Base-by-base conservation (phyloP, 2,329 filamentous ascomycete genomes). In the Colletotrichum eleusines region DNA sequence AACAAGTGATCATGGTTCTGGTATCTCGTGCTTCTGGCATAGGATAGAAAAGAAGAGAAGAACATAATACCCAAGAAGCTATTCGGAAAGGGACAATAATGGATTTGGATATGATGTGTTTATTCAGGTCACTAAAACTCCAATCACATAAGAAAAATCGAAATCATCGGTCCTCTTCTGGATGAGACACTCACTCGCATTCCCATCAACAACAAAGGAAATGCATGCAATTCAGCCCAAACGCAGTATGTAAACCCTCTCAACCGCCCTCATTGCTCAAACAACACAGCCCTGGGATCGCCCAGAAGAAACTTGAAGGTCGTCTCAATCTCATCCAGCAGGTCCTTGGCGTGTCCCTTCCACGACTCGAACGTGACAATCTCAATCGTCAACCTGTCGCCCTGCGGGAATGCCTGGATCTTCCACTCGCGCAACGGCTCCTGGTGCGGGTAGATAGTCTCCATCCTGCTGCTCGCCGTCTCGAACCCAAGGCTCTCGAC, bases 351-450 rank as follows among this genome's bases (percentile, higher is more conserved):
- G 60, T 88, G 84, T 0, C 77, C 80, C 14, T 80, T 81, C 86
- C 88, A 90, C 58, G 84, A 86, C 76, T 87, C 81, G 73, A 89
- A 86, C 2, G 88, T 90, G 26, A 90, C 87, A 76, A 90, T 84
- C 80, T 90, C 89, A 62, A 90, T 79, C 58, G 84, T 85, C 76
- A 87, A 78, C 76, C 78, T 80, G 71, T 85, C 87, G 6, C 84
- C 87, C 60, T 80, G 83, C 38, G 85, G 84, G 79, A 87, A 92
- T 28, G 84, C 88, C 82, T 91, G 88, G 48, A 90, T 83, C 81
- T 90, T 89, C 82, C 88, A 89, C 76, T 85, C 86, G 23, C 82
- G 78, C 51, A 88, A 77, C 46, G 86, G 87, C 73, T 89, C 87
- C 40, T 85, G 82, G 74, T 89, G 85, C 3, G 89, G 87, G 74